A percentile compares a stretch with the other conserved stretches of the same genome.
These are phyloP conservation scores for Elsinoe batatas DNA, from an alignment of 2,329 filamentous ascomycete genomes.

Conservation along the genomic window DNA sequence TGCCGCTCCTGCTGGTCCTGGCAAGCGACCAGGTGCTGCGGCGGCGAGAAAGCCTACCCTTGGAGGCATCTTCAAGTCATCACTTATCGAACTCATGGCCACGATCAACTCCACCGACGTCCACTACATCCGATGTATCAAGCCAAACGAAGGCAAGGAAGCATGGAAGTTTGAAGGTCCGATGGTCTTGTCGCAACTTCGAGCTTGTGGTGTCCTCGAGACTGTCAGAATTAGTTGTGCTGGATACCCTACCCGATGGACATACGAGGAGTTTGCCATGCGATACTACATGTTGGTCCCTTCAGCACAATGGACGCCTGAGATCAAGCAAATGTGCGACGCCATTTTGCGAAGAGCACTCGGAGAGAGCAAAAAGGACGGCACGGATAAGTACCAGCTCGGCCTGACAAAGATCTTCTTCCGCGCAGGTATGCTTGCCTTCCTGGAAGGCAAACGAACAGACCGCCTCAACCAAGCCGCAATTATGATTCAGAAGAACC, in stretches of 20 bases:
- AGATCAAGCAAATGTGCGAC: slow-evolving; percentile 90
- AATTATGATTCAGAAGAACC: slow-evolving; percentile 97
- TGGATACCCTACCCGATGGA: slow-evolving; percentile 96
- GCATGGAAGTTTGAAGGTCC: slow-evolving; percentile 97
- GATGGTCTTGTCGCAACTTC: slow-evolving; percentile 94
- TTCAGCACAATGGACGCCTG: slow-evolving; percentile 80
- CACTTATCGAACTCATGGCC: slow-evolving; percentile 92
- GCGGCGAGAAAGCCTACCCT: slow-evolving; percentile 94
- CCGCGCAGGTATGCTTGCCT: slow-evolving; percentile 96
- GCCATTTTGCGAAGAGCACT: slow-evolving; percentile 83
- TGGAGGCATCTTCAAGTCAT: slow-evolving; percentile 97
- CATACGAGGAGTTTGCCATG: slow-evolving; percentile 94
- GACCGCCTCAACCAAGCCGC: slow-evolving; percentile 85
- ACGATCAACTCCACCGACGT: slow-evolving; percentile 98
- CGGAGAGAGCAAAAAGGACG: slow-evolving; percentile 50
- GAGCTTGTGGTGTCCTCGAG: slow-evolving; percentile 97
- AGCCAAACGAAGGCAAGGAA: slow-evolving; percentile 93
- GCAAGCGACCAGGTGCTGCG: slow-evolving; percentile 80
- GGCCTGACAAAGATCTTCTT: slow-evolving; percentile 99
- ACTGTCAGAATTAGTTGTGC: slow-evolving; percentile 96
- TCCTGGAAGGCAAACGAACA: slow-evolving; percentile 88
- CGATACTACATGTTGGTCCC: slow-evolving; percentile 97
- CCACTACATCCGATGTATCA: slow-evolving; percentile 98
- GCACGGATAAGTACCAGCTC: slow-evolving; percentile 90
- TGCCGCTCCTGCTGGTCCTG: slow-evolving; percentile 49